Percentiles rank a stretch among this genome's conserved stretches.
Conservation (phyloP, 2,329 filamentous ascomycete species). For the Didymella arachidicola region DNA sequence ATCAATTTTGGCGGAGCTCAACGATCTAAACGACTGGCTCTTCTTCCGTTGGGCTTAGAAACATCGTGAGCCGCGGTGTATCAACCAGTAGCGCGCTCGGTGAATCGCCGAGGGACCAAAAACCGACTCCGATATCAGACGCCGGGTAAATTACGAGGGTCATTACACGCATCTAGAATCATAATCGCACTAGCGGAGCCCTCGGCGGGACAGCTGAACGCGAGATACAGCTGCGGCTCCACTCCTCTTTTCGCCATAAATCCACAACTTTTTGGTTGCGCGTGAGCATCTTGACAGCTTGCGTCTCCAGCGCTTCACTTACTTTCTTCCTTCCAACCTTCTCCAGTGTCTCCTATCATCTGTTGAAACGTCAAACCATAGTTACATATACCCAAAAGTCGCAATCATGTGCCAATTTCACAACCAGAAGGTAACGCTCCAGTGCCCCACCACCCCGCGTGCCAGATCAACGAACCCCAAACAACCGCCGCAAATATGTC, state of each 20-base stretch:
- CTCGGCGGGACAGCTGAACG: slow-evolving; percentile 38
- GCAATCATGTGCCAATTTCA: slow-evolving; percentile 40
- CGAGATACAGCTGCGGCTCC: slow-evolving; percentile 38
- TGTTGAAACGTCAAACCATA: neutral
- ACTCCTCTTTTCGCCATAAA: slow-evolving; percentile 39
- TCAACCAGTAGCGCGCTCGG: slow-evolving; percentile 14
- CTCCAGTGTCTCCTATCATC: neutral
- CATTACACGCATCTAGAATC: slow-evolving; percentile 37
- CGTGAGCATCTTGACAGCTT: slow-evolving; percentile 27
- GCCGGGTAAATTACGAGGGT: slow-evolving; percentile 48
- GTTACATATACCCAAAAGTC: slow-evolving; percentile 10
- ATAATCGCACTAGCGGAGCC: slow-evolving; percentile 32
- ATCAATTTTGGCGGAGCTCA: slow-evolving; percentile 4
- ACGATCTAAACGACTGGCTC: neutral
- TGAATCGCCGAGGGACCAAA: slow-evolving; percentile 19
- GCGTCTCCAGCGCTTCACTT: slow-evolving; percentile 14
- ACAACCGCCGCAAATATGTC: slow-evolving; percentile 11
- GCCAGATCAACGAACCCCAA: slow-evolving; percentile 19
- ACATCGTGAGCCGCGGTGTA: slow-evolving; percentile 12
- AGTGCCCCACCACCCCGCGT: slow-evolving; percentile 36
- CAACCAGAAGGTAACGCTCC: slow-evolving; percentile 45
- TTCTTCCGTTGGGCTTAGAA: slow-evolving; percentile 3
- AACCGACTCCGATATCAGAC: slow-evolving; percentile 26
- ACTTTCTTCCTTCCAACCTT: slow-evolving; percentile 6
- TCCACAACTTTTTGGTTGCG: slow-evolving; percentile 27